Percentiles rank a stretch among this genome's conserved stretches.
These are phyloP conservation scores for Pholiota microspora DNA, from an alignment of 768 basidiomycete genomes.

Conservation along the genomic window DNA sequence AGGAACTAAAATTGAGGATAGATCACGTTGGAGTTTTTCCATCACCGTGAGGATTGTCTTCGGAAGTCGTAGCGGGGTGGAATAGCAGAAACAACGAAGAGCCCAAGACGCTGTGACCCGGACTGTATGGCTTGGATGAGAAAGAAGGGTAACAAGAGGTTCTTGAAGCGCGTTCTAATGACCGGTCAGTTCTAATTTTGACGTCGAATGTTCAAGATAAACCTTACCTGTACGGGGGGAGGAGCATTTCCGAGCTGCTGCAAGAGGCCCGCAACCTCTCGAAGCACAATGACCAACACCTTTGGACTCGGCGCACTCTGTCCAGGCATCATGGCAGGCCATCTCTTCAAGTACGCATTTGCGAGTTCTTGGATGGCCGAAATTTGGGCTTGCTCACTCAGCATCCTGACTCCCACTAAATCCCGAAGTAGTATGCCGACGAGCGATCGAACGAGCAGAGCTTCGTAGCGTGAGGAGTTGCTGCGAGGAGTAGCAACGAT, in stretches of 20 bases:
- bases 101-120: constrained; percentile 86
- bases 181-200: neutral
- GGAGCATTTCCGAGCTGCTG: constrained; percentile 92
- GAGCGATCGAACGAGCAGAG: constrained; percentile 65
- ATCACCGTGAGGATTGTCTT: constrained; percentile 74
- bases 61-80: constrained; percentile 82
- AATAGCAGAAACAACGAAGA: constrained; percentile 86
- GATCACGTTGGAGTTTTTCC: constrained; percentile 82
- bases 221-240: constrained; percentile 71
- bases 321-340: constrained; percentile 92
- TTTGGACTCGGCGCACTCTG: constrained; percentile 65
- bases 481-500: constrained; percentile 63
- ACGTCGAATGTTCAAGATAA: neutral
- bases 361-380: constrained; percentile 86
- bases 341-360: constrained; percentile 78
- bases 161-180: constrained; percentile 77
- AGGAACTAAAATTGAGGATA: constrained; percentile 72
- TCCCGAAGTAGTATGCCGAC: constrained; percentile 81
- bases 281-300: constrained; percentile 70
- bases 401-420: constrained; percentile 82
- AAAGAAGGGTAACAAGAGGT: constrained; percentile 78
- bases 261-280: constrained; percentile 83
- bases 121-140: constrained; percentile 86
- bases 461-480: constrained; percentile 65
- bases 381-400: constrained; percentile 94